These are phyloP conservation scores for Botrytis elliptica DNA, from an alignment of 2,329 filamentous ascomycete species.

Conservation along the genomic window DNA sequence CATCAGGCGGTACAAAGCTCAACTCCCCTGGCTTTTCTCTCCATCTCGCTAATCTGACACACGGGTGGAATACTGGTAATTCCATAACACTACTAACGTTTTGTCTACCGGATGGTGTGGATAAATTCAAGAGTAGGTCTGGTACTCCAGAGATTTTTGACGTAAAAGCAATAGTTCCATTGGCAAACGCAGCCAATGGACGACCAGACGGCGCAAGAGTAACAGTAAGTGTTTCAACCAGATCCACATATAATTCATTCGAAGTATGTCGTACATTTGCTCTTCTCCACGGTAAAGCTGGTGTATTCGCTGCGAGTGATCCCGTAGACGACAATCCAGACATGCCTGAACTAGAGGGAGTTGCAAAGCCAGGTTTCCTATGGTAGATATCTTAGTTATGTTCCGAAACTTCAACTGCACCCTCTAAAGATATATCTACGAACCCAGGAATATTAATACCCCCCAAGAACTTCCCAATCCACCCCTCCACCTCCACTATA, in stretches of 20 bases:
- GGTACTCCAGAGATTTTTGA: constrained; percentile 93
- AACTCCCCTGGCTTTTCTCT: constrained; percentile 83
- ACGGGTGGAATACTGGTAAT: constrained; percentile 92
- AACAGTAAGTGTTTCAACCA: constrained; percentile 85
- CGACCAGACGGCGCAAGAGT: constrained; percentile 88
- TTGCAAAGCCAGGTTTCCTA: constrained; percentile 38
- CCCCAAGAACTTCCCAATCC: constrained; percentile 84
- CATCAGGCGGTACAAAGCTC: constrained; percentile 95
- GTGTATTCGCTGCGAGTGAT: constrained; percentile 45
- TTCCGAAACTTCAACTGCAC: neutral
- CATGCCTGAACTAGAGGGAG: constrained; percentile 36
- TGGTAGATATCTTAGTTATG: neutral
- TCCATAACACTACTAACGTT: constrained; percentile 74
- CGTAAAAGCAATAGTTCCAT: constrained; percentile 92
- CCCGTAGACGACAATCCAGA: constrained; percentile 38
- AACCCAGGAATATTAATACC: constrained; percentile 81
- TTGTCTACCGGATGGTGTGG: constrained; percentile 77
- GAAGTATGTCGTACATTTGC: constrained; percentile 93
- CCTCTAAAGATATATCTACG: constrained; percentile 24
- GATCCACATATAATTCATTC: constrained; percentile 95
- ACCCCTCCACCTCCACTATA: constrained; percentile 85
- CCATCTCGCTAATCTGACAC: constrained; percentile 88
- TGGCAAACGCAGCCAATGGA: constrained; percentile 80
- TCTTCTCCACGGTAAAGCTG: constrained; percentile 79
- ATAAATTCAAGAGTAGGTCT: constrained; percentile 79